Evolutionary conservation across 2,329 filamentous ascomycete species (phyloP).

Genomic region (Exserohilum turcica): DNA sequence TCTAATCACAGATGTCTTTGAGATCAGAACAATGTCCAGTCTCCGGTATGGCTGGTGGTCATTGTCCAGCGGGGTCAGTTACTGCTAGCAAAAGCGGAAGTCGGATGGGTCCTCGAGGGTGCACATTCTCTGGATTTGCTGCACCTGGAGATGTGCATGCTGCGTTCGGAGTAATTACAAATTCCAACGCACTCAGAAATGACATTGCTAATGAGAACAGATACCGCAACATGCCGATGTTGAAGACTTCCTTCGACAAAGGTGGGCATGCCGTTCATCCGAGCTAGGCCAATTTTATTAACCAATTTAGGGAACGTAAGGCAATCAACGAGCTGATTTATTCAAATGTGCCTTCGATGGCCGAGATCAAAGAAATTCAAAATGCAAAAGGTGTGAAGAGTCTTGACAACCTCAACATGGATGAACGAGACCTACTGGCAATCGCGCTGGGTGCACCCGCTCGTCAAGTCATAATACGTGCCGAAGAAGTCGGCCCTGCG

Average conservation of each 20-base stretch:
- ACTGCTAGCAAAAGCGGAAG: constrained; percentile 20
- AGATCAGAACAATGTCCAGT: constrained; percentile 26
- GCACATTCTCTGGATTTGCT: constrained; percentile 32
- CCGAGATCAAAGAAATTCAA: constrained; percentile 32
- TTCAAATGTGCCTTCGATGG: constrained; percentile 32
- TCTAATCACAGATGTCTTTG: constrained; percentile 5
- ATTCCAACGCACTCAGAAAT: background rate
- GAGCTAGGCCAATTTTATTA: background rate
- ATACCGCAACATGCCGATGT: constrained; percentile 26
- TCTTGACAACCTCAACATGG: constrained; percentile 56
- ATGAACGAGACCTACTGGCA: constrained; percentile 57
- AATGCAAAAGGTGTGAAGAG: constrained; percentile 49
- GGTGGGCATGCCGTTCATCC: constrained; percentile 11
- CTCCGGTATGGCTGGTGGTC: constrained; percentile 20
- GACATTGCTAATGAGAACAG: constrained; percentile 11
- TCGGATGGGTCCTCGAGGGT: constrained; percentile 28
- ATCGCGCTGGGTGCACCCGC: constrained; percentile 61
- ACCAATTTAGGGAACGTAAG: constrained; percentile 29
- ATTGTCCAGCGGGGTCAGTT: constrained; percentile 21
- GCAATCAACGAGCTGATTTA: constrained; percentile 37
- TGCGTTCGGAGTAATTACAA: constrained; percentile 24
- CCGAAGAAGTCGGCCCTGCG: constrained; percentile 57
- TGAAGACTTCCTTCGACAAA: constrained; percentile 31
- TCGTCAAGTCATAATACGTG: constrained; percentile 59
- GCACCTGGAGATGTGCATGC: constrained; percentile 32